A percentile compares a stretch with the other conserved stretches of the same genome.
These are phyloP conservation scores for Macrophomina pseudophaseolina DNA, from an alignment of 2,329 filamentous ascomycete species.

Conservation along the genomic window DNA sequence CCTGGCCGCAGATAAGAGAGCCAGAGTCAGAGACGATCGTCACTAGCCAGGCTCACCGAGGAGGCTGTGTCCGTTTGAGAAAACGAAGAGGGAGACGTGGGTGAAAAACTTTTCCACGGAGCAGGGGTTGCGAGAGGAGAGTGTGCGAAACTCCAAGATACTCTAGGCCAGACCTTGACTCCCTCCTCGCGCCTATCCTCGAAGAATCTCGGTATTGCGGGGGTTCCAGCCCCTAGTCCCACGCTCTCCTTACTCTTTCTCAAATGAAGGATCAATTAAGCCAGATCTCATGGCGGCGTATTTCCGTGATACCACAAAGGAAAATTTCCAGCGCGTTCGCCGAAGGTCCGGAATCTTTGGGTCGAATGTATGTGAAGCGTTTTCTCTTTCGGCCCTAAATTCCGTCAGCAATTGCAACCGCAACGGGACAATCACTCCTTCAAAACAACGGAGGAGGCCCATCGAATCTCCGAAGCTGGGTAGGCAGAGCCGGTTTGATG, in stretches of 20 bases:
- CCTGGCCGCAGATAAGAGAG: background rate
- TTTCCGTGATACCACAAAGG: background rate
- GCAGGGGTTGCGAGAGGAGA: background rate
- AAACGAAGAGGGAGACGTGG: background rate
- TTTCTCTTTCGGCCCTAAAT: background rate
- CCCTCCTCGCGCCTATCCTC: background rate
- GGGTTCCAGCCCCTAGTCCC: background rate
- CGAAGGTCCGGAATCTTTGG: background rate
- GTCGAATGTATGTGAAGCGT: constrained; percentile 1
- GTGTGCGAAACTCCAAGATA: background rate
- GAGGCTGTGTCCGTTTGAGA: background rate
- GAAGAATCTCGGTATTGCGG: background rate
- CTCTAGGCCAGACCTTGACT: background rate
- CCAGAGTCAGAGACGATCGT: background rate
- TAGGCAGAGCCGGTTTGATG: constrained; percentile 15
- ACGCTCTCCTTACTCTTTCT: background rate
- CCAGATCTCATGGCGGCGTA: background rate
- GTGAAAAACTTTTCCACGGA: background rate
- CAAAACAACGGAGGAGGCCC: background rate
- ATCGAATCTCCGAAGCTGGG: constrained; percentile 1
- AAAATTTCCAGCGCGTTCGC: background rate
- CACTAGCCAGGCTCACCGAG: background rate
- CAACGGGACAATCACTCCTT: background rate
- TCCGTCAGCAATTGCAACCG: constrained; percentile 1
- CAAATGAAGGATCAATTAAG: background rate